Evolutionary conservation across 306 rosid species (phyloP).

Genomic region (Trifolium repens): DNA sequence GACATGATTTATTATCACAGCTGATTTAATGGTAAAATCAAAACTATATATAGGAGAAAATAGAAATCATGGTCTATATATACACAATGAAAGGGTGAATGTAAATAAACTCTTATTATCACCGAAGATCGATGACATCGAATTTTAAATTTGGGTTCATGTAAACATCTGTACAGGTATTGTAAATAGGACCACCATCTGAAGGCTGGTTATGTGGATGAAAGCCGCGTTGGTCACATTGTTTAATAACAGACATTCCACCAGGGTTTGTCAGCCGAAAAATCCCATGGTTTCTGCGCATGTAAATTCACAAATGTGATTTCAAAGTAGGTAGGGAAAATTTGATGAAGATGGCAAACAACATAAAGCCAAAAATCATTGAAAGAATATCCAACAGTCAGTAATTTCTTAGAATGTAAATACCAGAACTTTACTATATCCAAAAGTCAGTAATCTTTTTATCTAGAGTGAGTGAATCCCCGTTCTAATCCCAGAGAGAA

Average conservation of each 20-base stretch:
- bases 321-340: neutral
- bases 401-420: neutral
- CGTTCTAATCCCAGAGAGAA: neutral
- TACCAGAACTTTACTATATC: neutral
- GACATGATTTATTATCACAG: constrained; percentile 29
- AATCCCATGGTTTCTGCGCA: constrained; percentile 87
- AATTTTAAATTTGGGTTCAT: constrained; percentile 83
- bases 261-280: constrained; percentile 90
- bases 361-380: neutral
- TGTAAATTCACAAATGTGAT: constrained; percentile 29
- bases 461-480: neutral
- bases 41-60: constrained; percentile 34
- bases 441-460: too few species aligned
- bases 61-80: constrained; percentile 11
- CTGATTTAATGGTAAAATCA: constrained; percentile 35
- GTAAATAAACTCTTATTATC: constrained; percentile 28
- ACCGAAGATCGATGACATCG: constrained; percentile 93
- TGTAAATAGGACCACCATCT: constrained; percentile 90
- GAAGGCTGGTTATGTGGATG: constrained; percentile 86
- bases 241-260: constrained; percentile 89
- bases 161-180: constrained; percentile 89
- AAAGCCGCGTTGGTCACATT: constrained; percentile 93
- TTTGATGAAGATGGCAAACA: neutral
- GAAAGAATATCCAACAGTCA: neutral
- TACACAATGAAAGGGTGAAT: constrained; percentile 43